Evolutionary conservation across 495 filamentous ascomycete species (phyloP).

Genomic region (Halenospora varia): DNA sequence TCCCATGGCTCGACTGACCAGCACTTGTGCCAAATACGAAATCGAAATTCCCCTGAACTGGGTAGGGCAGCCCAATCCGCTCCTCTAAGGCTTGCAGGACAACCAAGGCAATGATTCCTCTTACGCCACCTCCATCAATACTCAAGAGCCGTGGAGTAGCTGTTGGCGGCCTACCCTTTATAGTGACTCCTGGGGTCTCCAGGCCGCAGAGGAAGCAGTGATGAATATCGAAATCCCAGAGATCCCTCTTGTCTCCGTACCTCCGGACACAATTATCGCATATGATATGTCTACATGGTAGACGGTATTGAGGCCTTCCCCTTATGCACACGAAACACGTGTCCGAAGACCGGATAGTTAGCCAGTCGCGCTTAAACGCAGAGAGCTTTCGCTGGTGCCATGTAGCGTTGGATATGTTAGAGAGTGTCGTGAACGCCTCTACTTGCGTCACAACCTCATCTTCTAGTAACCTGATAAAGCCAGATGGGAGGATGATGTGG

Average conservation of each 20-base stretch:
- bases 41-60: constrained; percentile 21
- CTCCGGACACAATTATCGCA: constrained; percentile 17
- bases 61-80: constrained; percentile 12
- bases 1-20: constrained; percentile 15
- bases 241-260: constrained; percentile 7
- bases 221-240: constrained; percentile 20
- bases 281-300: constrained; percentile 16
- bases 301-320: constrained; percentile 11
- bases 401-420: not conserved
- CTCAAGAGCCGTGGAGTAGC: constrained; percentile 20
- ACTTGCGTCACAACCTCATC: not conserved
- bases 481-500: not conserved
- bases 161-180: constrained; percentile 22
- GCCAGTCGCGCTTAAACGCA: not conserved
- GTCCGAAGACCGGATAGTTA: not conserved
- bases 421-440: not conserved
- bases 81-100: constrained; percentile 19
- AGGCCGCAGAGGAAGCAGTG: constrained; percentile 17
- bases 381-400: not conserved
- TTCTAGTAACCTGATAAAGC: constrained; percentile 4
- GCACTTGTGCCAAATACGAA: constrained; percentile 24
- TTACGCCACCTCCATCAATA: constrained; percentile 26
- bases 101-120: constrained; percentile 21
- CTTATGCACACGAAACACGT: constrained; percentile 15
- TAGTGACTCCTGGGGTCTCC: constrained; percentile 12